Conservation (phyloP, 2,329 filamentous ascomycete genomes). For the Fusarium algeriense region DNA sequence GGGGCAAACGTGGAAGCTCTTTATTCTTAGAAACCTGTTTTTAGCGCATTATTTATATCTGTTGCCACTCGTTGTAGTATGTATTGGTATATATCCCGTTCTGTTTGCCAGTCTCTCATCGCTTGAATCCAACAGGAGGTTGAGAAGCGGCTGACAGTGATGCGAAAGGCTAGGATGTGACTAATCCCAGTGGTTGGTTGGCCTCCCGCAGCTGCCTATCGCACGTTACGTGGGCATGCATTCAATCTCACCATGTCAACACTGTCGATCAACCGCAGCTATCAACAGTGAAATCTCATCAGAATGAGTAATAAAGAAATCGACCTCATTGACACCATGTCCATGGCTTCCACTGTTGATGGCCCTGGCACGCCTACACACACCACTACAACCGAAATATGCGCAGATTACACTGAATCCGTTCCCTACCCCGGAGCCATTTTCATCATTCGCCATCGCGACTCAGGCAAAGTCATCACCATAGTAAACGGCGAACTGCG, state of each 20-base stretch:
- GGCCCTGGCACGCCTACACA: conserved; percentile 34
- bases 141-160: background rate
- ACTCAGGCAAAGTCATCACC: conserved; percentile 47
- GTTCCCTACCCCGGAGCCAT: conserved; percentile 45
- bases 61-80: background rate
- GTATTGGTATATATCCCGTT: background rate
- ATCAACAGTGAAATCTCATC: background rate
- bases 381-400: conserved; percentile 18
- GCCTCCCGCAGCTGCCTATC: background rate
- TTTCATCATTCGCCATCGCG: conserved; percentile 50
- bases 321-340: conserved; percentile 35
- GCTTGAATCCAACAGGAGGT: background rate
- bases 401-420: conserved; percentile 21
- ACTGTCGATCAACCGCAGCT: background rate
- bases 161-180: background rate
- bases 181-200: background rate
- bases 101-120: background rate
- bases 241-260: background rate
- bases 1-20: background rate
- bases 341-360: conserved; percentile 37
- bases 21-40: background rate
- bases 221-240: conserved; percentile 3
- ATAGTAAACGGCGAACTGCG: conserved; percentile 47
- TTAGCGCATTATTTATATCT: background rate
- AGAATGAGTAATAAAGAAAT: conserved; percentile 40